Evolutionary conservation across 352 stramenopile species (phyloP), one percentile per base, ranked within the genome.

Genomic region (Lagenidium giganteum): DNA sequence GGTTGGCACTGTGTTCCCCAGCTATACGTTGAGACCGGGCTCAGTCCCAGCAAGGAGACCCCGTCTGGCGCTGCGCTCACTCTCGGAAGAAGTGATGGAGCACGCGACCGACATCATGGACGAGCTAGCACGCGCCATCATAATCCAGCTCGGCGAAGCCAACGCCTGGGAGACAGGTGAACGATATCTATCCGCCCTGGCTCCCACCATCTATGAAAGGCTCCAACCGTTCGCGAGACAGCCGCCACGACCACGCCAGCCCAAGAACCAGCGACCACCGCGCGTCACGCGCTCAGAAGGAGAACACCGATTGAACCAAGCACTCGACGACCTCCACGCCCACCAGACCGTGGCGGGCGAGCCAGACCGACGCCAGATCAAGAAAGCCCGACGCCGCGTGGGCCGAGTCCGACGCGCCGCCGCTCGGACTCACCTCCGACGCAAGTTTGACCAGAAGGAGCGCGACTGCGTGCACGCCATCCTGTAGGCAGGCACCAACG

Each of bases 101-200:
- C 16, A 24, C n/a, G 34, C 34, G 17, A 21, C 6, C 5, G 34
- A n/a, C n/a, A n/a, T 20, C n/a, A 24, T 41, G n/a, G 34, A 41
- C 17, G n/a, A 4, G 4, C 21, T 41, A 20, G 34, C 34, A 5
- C 6, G 21, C n/a, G 21, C 11, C 11, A 16, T 24, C 34, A 20
- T 20, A 21, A 25, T 11, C 21, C 39, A 41, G 39, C 51, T 61
- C 40, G n/a, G 33, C 0, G 44, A 61, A 27, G 51, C 40, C 1
- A 18, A 43, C 18, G 31, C 37, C 51, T 61, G 51, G 44, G 16
- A 2, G 9, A 30, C 42, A 4, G 44, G 37, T 1, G 51, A 54
- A 30, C 33, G 39, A 17, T 61, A 61, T 20, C 47, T 61, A 42
- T 37, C 17, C 8, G 50, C 50, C 8, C 45, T 54, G 12, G 38